Conservation (phyloP, 306 rosid genomes). For the Amphicarpaea edgeworthii region DNA sequence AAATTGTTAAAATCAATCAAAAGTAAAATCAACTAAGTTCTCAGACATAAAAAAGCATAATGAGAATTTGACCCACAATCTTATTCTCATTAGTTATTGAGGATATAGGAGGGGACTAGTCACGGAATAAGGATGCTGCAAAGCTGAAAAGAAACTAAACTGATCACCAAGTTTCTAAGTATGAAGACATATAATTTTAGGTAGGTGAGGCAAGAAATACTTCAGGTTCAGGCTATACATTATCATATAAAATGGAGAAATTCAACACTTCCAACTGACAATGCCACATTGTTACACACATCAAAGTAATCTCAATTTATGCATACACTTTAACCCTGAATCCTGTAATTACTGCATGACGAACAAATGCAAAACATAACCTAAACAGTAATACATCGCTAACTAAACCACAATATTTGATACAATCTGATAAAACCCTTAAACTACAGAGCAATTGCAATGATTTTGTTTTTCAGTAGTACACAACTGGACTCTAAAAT, state of each 20-base stretch:
- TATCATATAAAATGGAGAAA: conserved; percentile 28
- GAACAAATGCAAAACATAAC: conserved; percentile 16
- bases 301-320: conserved; percentile 4
- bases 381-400: conserved; percentile 14
- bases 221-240: conserved; percentile 5
- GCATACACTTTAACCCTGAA: conserved; percentile 3
- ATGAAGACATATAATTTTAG: neutral
- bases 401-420: neutral
- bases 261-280: conserved; percentile 22
- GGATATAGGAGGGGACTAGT: neutral
- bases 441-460: conserved; percentile 25
- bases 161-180: neutral
- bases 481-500: neutral
- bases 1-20: conserved; percentile 8
- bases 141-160: neutral
- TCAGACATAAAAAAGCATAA: neutral
- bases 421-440: conserved; percentile 3
- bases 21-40: conserved; percentile 31
- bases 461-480: neutral
- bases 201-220: conserved; percentile 8
- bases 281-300: neutral
- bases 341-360: neutral
- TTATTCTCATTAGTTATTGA: conserved; percentile 6
- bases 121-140: conserved; percentile 9
- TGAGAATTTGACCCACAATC: conserved; percentile 37